These are phyloP conservation scores for Xylariaceae sp. DNA, from an alignment of 2,329 filamentous ascomycete genomes.

Conservation along the genomic window DNA sequence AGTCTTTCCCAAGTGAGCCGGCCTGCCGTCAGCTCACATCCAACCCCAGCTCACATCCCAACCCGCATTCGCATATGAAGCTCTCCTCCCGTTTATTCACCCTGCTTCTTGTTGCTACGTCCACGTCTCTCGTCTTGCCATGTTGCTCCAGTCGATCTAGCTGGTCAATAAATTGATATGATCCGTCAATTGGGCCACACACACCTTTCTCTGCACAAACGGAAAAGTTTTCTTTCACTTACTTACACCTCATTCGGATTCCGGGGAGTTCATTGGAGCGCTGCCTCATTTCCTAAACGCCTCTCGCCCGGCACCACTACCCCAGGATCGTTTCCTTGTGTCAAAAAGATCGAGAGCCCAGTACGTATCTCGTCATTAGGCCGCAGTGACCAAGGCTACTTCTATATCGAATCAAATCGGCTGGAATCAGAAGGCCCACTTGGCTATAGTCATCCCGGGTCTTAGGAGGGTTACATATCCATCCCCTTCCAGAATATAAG, in stretches of 20 bases:
- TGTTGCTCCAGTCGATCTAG: constrained; percentile 30
- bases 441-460: constrained; percentile 22
- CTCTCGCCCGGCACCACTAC: constrained; percentile 21
- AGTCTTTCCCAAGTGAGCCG: constrained; percentile 3
- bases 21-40: constrained; percentile 22
- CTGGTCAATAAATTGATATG: constrained; percentile 30
- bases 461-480: constrained; percentile 26
- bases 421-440: constrained; percentile 24
- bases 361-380: constrained; percentile 29
- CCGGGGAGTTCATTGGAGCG: constrained; percentile 22
- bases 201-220: constrained; percentile 1
- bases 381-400: constrained; percentile 26
- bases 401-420: constrained; percentile 25
- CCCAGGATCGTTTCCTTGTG: constrained; percentile 25
- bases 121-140: constrained; percentile 29
- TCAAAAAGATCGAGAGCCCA: constrained; percentile 17
- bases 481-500: constrained; percentile 26
- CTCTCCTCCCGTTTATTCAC: constrained; percentile 22
- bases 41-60: constrained; percentile 19
- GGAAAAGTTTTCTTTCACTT: constrained; percentile 7
- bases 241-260: constrained; percentile 16
- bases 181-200: constrained; percentile 23
- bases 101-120: constrained; percentile 2
- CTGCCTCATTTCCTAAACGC: constrained; percentile 16
- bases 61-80: constrained; percentile 7